phyloP scores from a whole-genome alignment of 2,329 filamentous ascomycete species.

The Hirsutella thompsonii region DNA sequence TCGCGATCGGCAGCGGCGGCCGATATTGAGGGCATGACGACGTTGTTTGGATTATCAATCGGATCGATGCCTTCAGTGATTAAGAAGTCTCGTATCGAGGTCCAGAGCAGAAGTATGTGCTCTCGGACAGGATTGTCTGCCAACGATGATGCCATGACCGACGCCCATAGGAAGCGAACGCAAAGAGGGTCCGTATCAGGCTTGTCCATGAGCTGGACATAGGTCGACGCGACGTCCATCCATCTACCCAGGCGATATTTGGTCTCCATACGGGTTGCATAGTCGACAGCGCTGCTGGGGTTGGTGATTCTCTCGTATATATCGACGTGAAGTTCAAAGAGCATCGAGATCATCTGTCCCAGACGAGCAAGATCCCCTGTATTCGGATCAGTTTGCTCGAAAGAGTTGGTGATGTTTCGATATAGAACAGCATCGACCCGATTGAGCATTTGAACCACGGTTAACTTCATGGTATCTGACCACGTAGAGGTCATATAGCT shows the following conservation, averaged over 20 bases:
- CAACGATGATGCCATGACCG: conserved; percentile 38
- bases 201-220: conserved; percentile 23
- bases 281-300: conserved; percentile 40
- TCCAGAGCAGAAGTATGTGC: conserved; percentile 45
- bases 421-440: conserved; percentile 39
- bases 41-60: conserved; percentile 67
- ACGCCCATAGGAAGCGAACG: conserved; percentile 45
- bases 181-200: conserved; percentile 25
- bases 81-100: conserved; percentile 40
- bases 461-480: conserved; percentile 43
- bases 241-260: conserved; percentile 37
- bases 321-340: conserved; percentile 50
- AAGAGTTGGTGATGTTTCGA: conserved; percentile 28
- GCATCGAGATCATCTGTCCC: conserved; percentile 38
- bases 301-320: conserved; percentile 46
- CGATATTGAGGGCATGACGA: conserved; percentile 79
- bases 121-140: conserved; percentile 40
- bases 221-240: conserved; percentile 34
- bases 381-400: conserved; percentile 16
- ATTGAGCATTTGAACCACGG: conserved; percentile 43
- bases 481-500: conserved; percentile 43
- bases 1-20: conserved; percentile 75
- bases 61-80: conserved; percentile 24
- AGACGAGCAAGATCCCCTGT: conserved; percentile 18
- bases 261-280: conserved; percentile 32